These are phyloP conservation scores for Arachis stenosperma DNA, from an alignment of 306 rosid genomes.

Conservation along the genomic window DNA sequence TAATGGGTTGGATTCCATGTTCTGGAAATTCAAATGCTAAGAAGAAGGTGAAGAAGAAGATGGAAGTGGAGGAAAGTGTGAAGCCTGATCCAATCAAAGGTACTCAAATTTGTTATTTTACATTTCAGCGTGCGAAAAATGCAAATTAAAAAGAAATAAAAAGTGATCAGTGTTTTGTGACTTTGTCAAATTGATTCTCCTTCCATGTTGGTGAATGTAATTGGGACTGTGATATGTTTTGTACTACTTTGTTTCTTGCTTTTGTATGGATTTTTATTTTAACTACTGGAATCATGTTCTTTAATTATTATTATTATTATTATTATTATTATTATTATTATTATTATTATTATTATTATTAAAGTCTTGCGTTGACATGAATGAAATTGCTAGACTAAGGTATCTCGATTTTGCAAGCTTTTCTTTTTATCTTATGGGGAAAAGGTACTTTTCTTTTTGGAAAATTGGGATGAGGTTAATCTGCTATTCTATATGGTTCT, in stretches of 20 bases:
- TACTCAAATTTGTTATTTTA: background rate
- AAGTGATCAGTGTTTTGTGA: slow-evolving; percentile 18
- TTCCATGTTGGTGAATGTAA: slow-evolving; percentile 2
- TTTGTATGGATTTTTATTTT: slow-evolving; percentile 32
- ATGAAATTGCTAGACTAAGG: slow-evolving; percentile 13
- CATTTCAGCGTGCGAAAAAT: background rate
- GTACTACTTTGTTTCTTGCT: slow-evolving; percentile 28
- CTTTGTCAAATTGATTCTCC: slow-evolving; percentile 31
- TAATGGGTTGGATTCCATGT: slow-evolving; percentile 92
- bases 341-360: background rate
- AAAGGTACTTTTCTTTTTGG: background rate
- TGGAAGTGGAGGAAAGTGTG: slow-evolving; percentile 44
- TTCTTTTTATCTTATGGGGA: background rate
- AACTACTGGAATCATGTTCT: slow-evolving; percentile 1
- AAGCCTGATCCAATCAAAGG: slow-evolving; percentile 70
- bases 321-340: no score
- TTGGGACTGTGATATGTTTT: slow-evolving; percentile 29
- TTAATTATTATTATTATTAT: background rate
- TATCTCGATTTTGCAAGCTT: slow-evolving; percentile 11
- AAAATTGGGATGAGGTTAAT: background rate
- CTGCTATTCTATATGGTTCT: background rate
- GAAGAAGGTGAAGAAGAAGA: slow-evolving; percentile 53
- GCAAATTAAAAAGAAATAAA: background rate
- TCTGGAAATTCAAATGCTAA: slow-evolving; percentile 67
- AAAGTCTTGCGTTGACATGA: slow-evolving; percentile 4